These are phyloP conservation scores for Penicillium daleae DNA, from an alignment of 495 filamentous ascomycete species.

Conservation along the genomic window DNA sequence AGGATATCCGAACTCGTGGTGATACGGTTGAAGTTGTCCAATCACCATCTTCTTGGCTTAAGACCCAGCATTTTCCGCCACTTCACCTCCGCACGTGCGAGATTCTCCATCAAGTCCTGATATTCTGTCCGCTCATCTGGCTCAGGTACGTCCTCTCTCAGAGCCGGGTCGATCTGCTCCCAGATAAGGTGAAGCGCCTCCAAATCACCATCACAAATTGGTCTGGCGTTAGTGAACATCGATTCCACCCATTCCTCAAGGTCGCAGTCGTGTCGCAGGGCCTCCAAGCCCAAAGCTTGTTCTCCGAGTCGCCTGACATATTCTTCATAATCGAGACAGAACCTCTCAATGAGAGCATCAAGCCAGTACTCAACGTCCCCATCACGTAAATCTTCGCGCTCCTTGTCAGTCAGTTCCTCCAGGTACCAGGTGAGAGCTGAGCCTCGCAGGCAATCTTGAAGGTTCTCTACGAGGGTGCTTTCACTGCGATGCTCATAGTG, in stretches of 20 bases:
- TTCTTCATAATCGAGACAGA: neutral
- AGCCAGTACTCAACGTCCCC: neutral
- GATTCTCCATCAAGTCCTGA: neutral
- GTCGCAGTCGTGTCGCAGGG: too few species aligned
- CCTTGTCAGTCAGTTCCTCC: neutral
- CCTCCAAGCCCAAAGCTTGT: neutral
- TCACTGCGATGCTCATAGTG: too few species aligned
- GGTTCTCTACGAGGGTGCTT: neutral
- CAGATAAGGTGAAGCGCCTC: neutral
- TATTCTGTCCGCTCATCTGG: neutral
- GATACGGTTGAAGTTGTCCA: neutral
- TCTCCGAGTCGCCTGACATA: neutral
- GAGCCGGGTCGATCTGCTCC: neutral
- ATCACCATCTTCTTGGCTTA: neutral
- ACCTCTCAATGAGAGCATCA: neutral
- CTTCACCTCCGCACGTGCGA: neutral
- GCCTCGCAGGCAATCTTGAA: conserved; percentile 1
- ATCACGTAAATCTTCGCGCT: neutral
- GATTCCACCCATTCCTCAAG: neutral
- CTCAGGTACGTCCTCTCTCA: neutral
- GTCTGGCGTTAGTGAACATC: neutral
- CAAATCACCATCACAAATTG: neutral
- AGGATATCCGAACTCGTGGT: neutral
- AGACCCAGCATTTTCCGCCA: neutral
- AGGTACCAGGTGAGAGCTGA: neutral